Conservation (phyloP, 805 yeast genomes). For the Ogataea corticis region DNA sequence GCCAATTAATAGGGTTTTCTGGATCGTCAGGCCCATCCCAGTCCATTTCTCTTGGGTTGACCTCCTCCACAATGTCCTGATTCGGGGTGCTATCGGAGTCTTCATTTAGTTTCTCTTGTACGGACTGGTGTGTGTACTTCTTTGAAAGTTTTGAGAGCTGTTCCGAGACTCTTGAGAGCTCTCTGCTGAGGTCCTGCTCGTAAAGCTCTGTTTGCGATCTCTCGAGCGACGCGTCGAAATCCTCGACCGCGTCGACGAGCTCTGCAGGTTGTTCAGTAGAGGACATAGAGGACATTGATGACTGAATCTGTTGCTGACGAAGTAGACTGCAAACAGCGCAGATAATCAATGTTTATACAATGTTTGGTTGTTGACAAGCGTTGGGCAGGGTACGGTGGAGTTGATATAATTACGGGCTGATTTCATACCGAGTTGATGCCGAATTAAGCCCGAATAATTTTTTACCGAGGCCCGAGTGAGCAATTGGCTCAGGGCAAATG, state of each 20-base stretch:
- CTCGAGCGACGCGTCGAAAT: not conserved
- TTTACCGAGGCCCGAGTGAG: too few relatives aligned
- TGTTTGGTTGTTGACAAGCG: too few relatives aligned
- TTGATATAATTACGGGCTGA: too few relatives aligned
- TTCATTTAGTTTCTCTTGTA: slow-evolving; percentile 8
- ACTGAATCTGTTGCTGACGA: too few relatives aligned
- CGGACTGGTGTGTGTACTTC: slow-evolving; percentile 13
- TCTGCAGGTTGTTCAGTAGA: too few relatives aligned
- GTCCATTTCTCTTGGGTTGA: slow-evolving; percentile 43
- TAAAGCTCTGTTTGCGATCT: slow-evolving; percentile 19
- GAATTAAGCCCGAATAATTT: not conserved
- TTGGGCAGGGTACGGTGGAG: too few relatives aligned
- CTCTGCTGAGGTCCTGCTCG: slow-evolving; percentile 24
- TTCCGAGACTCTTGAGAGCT: slow-evolving; percentile 24
- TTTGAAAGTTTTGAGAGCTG: slow-evolving; percentile 21
- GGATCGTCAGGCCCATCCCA: slow-evolving; percentile 68
- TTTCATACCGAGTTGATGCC: not conserved
- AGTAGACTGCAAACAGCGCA: too few relatives aligned
- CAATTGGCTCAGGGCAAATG: too few relatives aligned
- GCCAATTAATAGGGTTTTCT: slow-evolving; percentile 72
- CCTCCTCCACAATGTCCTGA: slow-evolving; percentile 20
- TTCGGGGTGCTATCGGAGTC: slow-evolving; percentile 5
- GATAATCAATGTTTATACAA: too few relatives aligned
- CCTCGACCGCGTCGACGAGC: too few relatives aligned
- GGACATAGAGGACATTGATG: too few relatives aligned